These are phyloP conservation scores for Solanum hybrid DNA, from an alignment of 305 asterid species.

Conservation along the genomic window DNA sequence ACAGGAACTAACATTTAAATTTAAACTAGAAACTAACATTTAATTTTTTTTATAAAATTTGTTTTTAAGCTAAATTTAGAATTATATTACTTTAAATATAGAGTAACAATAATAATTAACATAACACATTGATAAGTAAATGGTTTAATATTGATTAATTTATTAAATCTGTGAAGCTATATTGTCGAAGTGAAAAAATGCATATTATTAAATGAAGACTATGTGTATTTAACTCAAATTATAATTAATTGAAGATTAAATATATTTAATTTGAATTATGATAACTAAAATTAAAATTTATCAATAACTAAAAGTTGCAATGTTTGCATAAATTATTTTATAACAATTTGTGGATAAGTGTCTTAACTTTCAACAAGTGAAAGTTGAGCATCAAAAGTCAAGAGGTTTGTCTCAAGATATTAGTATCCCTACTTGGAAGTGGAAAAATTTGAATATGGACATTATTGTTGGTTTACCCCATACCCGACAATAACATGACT, in stretches of 20 bases:
- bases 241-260: neutral
- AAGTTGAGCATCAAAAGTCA: neutral
- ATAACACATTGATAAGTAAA: neutral
- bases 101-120: neutral
- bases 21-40: too few species aligned
- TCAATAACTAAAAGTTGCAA: neutral
- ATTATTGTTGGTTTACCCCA: neutral
- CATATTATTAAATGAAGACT: neutral
- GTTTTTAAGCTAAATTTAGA: neutral
- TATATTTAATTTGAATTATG: neutral
- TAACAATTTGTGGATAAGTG: neutral
- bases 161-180: neutral
- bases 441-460: neutral
- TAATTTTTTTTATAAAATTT: too few species aligned
- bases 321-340: neutral
- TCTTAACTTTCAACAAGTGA: neutral
- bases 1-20: neutral
- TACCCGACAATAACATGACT: neutral
- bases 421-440: neutral
- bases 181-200: neutral
- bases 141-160: neutral
- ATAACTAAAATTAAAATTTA: neutral
- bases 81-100: neutral
- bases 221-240: neutral
- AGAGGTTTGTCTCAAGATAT: neutral